A percentile compares a stretch with the other conserved stretches of the same genome.
Conservation (phyloP, 495 filamentous ascomycete species). For the Lichina pygmaea region DNA sequence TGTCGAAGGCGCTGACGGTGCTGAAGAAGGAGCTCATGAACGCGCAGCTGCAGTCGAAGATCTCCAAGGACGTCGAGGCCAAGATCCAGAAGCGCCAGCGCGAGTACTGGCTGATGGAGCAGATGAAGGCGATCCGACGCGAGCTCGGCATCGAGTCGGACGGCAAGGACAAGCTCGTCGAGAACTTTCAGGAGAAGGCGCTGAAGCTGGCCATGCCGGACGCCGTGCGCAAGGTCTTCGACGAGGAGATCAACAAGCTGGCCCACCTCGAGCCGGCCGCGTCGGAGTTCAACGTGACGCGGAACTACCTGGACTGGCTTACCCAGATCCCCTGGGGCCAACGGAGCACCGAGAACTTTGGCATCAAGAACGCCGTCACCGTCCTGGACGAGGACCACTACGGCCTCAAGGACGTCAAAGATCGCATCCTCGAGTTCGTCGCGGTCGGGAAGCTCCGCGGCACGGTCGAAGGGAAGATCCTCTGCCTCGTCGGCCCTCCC, state of each 20-base stretch:
- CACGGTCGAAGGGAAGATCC: conserved; percentile 93
- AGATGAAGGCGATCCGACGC: conserved; percentile 95
- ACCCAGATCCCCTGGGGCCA: conserved; percentile 97
- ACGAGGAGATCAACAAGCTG: conserved; percentile 93
- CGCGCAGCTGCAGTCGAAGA: conserved; percentile 87
- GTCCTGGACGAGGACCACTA: conserved; percentile 96
- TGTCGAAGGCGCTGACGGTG: conserved; percentile 71
- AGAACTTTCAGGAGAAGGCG: conserved; percentile 90
- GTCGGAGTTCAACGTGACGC: conserved; percentile 96
- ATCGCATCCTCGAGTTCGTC: conserved; percentile 95
- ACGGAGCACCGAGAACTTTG: conserved; percentile 88
- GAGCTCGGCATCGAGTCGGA: conserved; percentile 93
- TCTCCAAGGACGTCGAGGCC: conserved; percentile 88
- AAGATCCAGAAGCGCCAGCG: conserved; percentile 96
- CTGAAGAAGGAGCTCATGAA: conserved; percentile 97
- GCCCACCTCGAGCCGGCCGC: conserved; percentile 83
- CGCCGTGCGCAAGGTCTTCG: conserved; percentile 85
- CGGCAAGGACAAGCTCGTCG: conserved; percentile 91
- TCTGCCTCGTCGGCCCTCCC: conserved; percentile 92
- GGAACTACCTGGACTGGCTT: conserved; percentile 96
- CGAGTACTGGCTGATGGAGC: conserved; percentile 98
- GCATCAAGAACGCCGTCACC: conserved; percentile 63
- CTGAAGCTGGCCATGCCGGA: conserved; percentile 91
- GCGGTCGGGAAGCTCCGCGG: conserved; percentile 93
- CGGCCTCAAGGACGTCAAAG: conserved; percentile 94